Conservation (phyloP, 1,284 basidiomycete genomes). For the Sparassis latifolia region DNA sequence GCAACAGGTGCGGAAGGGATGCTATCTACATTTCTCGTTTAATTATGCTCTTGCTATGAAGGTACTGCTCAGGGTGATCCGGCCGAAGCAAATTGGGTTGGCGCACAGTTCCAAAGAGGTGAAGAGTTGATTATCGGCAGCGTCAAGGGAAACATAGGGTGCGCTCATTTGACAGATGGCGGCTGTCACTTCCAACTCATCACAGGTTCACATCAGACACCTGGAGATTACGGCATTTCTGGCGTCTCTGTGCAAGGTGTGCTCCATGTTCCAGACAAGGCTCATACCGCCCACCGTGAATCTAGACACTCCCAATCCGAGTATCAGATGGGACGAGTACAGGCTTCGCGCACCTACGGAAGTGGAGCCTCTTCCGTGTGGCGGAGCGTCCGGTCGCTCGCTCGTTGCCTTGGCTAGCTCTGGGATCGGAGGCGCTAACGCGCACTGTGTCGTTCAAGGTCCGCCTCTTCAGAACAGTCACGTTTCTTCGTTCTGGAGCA, state of each 20-base stretch:
- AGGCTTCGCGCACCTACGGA: conserved; percentile 20
- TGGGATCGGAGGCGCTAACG: conserved; percentile 39
- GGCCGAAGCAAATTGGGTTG: conserved; percentile 43
- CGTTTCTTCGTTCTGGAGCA: not conserved
- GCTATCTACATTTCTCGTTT: not conserved
- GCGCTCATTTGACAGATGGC: conserved; percentile 4
- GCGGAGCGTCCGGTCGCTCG: conserved; percentile 18
- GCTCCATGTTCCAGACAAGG: conserved; percentile 29
- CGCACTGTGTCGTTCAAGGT: conserved; percentile 32
- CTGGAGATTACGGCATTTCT: conserved; percentile 37
- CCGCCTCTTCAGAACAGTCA: conserved; percentile 14
- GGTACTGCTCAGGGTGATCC: conserved; percentile 45
- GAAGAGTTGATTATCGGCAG: conserved; percentile 33
- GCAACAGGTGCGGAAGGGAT: conserved; percentile 31
- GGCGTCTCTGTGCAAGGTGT: conserved; percentile 36
- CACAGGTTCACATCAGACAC: conserved; percentile 34
- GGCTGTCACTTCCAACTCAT: conserved; percentile 22
- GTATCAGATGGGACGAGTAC: conserved; percentile 32
- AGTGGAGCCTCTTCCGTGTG: conserved; percentile 18
- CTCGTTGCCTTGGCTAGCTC: conserved; percentile 35
- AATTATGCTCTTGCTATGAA: conserved; percentile 2
- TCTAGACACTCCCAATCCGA: conserved; percentile 28
- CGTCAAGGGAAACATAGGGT: conserved; percentile 44
- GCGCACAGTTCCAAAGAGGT: conserved; percentile 27
- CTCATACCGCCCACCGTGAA: conserved; percentile 37